Percentiles rank a stretch among this genome's conserved stretches.
Evolutionary conservation across 345 rosid species (phyloP).

Genomic region (thale cress (Arabidopsis thaliana)): TAIR10.1 NC_003076.8:429501-430000

Average conservation of each 20-base stretch:
- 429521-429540: too few relatives aligned
- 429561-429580: slow-evolving; percentile 59
- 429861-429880: slow-evolving; percentile 65
- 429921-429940: slow-evolving; percentile 64
- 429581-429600: slow-evolving; percentile 57
- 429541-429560: background rate
- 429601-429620: slow-evolving; percentile 65
- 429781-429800: slow-evolving; percentile 39
- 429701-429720: slow-evolving; percentile 58
- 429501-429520: slow-evolving; percentile 4
- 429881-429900: slow-evolving; percentile 46
- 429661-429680: slow-evolving; percentile 64
- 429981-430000: slow-evolving; percentile 41
- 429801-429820: slow-evolving; percentile 74
- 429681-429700: slow-evolving; percentile 71
- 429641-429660: slow-evolving; percentile 77
- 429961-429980: slow-evolving; percentile 79
- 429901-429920: slow-evolving; percentile 57
- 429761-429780: background rate
- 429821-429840: slow-evolving; percentile 73
- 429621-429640: slow-evolving; percentile 74
- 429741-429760: background rate
- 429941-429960: slow-evolving; percentile 61
- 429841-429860: slow-evolving; percentile 71
- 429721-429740: background rate